Evolutionary conservation across 2,329 filamentous ascomycete genomes (phyloP).

Genomic region (Ophioceras dolichostomum): DNA sequence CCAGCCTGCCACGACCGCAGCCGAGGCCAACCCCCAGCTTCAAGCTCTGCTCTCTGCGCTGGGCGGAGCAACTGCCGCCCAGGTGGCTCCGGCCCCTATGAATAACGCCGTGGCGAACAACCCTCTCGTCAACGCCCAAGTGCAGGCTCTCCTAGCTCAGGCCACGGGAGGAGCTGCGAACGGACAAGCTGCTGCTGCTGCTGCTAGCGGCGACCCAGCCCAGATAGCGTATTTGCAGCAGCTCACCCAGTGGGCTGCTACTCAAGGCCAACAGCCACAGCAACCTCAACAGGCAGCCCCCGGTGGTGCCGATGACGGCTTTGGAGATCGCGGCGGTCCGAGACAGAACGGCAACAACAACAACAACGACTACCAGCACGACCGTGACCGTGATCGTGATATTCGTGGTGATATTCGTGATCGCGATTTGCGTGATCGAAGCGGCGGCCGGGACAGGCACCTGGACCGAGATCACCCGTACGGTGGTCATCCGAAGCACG

Average conservation of each 20-base stretch:
- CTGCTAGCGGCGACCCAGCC: not conserved
- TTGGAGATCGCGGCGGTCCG: slow-evolving; percentile 5
- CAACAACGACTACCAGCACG: too few species aligned
- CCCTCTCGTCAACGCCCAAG: slow-evolving; percentile 4
- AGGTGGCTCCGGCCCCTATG: not conserved
- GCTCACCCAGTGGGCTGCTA: slow-evolving; percentile 4
- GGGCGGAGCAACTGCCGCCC: not conserved
- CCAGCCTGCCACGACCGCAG: not conserved
- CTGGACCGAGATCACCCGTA: not conserved
- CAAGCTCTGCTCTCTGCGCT: slow-evolving; percentile 6
- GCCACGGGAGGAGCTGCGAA: too few species aligned
- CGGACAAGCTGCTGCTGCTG: slow-evolving; percentile 2
- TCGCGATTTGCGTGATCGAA: not conserved
- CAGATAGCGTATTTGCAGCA: slow-evolving; percentile 1
- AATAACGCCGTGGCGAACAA: too few species aligned
- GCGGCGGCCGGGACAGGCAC: slow-evolving; percentile 1
- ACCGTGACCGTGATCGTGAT: slow-evolving; percentile 4
- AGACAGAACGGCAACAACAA: slow-evolving; percentile 1
- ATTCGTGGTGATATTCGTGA: not conserved
- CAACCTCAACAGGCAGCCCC: slow-evolving; percentile 1
- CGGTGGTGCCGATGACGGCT: slow-evolving; percentile 5
- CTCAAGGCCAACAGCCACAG: slow-evolving; percentile 5
- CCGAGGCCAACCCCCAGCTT: slow-evolving; percentile 6
- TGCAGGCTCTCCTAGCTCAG: slow-evolving; percentile 8
- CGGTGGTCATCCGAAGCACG: slow-evolving; percentile 4